phyloP scores from a whole-genome alignment of 768 basidiomycete species.

The Mycena capillaripes region DNA sequence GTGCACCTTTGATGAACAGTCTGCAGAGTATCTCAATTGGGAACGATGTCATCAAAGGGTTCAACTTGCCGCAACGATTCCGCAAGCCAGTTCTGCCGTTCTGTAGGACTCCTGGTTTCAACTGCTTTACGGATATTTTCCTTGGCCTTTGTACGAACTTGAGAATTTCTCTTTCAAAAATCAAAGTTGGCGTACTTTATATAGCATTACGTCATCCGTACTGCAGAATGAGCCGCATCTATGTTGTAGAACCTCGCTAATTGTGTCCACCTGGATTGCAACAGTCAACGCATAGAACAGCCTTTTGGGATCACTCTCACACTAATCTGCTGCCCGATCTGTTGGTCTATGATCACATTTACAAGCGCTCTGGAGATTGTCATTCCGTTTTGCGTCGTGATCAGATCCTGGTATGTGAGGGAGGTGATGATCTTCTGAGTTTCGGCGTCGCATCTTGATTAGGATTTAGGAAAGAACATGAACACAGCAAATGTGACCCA shows the following conservation, averaged over 20 bases:
- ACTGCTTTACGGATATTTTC: conserved; percentile 94
- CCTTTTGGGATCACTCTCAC: conserved; percentile 59
- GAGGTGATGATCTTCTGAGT: conserved; percentile 76
- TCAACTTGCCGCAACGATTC: conserved; percentile 85
- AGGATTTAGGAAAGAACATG: conserved; percentile 8
- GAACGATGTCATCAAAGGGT: conserved; percentile 8
- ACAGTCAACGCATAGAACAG: conserved; percentile 30
- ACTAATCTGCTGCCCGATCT: conserved; percentile 96
- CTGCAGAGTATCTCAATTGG: conserved; percentile 54
- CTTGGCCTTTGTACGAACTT: conserved; percentile 73
- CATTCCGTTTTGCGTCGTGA: conserved; percentile 88
- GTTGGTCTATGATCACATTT: conserved; percentile 97
- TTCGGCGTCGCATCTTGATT: conserved; percentile 76
- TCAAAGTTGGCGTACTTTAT: conserved; percentile 75
- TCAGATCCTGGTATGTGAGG: conserved; percentile 88
- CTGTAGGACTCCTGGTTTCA: conserved; percentile 79
- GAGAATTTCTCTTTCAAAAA: conserved; percentile 19
- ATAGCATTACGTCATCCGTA: conserved; percentile 97
- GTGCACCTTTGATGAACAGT: conserved; percentile 90
- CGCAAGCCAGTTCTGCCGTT: conserved; percentile 83
- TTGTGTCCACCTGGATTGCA: conserved; percentile 86
- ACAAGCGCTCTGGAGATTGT: conserved; percentile 92
- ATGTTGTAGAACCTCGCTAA: conserved; percentile 94
- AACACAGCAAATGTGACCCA: conserved; percentile 53
- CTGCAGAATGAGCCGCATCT: conserved; percentile 98